These are phyloP conservation scores for Candida sithepensis DNA, from an alignment of 805 yeast species.

Conservation along the genomic window DNA sequence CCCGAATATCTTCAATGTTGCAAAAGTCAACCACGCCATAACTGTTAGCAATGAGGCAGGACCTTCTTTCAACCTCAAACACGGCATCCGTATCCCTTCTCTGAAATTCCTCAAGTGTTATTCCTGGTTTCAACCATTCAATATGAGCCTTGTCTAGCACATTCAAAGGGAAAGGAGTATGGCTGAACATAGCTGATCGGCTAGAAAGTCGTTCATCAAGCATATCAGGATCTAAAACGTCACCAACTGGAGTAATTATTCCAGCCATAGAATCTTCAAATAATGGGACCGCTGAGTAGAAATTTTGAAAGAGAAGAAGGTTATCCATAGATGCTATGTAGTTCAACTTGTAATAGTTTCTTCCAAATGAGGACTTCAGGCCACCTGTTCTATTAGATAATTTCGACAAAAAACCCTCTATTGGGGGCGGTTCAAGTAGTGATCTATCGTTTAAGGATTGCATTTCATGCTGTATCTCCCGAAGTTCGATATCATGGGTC, in stretches of 20 bases:
- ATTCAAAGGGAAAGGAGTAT: slow-evolving; percentile 54
- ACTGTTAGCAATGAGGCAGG: slow-evolving; percentile 52
- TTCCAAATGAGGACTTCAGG: slow-evolving; percentile 22
- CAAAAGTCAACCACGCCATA: slow-evolving; percentile 60
- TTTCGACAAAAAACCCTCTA: slow-evolving; percentile 77
- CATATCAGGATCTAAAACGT: slow-evolving; percentile 24
- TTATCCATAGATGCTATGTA: slow-evolving; percentile 65
- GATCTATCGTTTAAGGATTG: slow-evolving; percentile 24
- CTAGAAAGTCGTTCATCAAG: slow-evolving; percentile 16
- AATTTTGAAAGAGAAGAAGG: slow-evolving; percentile 54
- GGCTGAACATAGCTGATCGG: slow-evolving; percentile 39
- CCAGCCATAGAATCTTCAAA: slow-evolving; percentile 24
- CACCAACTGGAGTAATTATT: slow-evolving; percentile 34
- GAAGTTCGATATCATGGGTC: slow-evolving; percentile 57
- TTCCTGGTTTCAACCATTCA: slow-evolving; percentile 51
- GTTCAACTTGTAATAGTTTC: slow-evolving; percentile 46
- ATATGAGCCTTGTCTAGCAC: slow-evolving; percentile 48
- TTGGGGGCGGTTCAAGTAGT: slow-evolving; percentile 59
- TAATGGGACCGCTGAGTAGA: slow-evolving; percentile 61
- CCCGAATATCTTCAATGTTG: slow-evolving; percentile 38
- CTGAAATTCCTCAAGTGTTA: slow-evolving; percentile 38
- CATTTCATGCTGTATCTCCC: slow-evolving; percentile 43
- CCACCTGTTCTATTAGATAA: slow-evolving; percentile 49
- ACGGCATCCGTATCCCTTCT: slow-evolving; percentile 54
- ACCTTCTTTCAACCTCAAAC: slow-evolving; percentile 62